phyloP scores from a whole-genome alignment of 2,329 filamentous ascomycete genomes.

The Trichoderma endophyticum region DNA sequence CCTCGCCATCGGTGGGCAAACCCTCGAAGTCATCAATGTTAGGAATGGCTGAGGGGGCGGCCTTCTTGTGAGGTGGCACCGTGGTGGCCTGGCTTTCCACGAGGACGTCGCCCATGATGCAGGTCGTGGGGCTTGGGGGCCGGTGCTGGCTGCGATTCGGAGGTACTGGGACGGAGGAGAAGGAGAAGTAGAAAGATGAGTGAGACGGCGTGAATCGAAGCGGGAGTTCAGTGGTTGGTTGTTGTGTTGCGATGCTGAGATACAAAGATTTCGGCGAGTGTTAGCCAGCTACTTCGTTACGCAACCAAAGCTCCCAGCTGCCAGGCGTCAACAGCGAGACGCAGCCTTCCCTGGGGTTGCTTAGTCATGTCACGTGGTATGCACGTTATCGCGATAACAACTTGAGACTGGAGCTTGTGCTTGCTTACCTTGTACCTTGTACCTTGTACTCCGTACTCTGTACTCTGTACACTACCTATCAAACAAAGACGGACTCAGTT shows the following conservation, averaged over 20 bases:
- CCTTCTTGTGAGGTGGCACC: constrained; percentile 76
- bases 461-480: too few relatives aligned
- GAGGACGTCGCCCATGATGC: constrained; percentile 71
- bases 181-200: neutral
- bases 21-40: constrained; percentile 90
- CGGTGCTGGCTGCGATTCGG: neutral
- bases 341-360: constrained; percentile 17
- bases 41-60: constrained; percentile 74
- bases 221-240: neutral
- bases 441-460: neutral
- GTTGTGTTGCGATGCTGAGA: neutral
- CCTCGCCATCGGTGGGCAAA: constrained; percentile 72
- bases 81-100: constrained; percentile 77
- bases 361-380: constrained; percentile 22
- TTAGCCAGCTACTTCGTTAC: constrained; percentile 19
- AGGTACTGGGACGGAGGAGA: neutral
- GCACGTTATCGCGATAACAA: neutral
- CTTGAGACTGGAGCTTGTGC: neutral
- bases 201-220: neutral
- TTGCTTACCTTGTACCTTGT: neutral
- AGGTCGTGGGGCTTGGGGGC: constrained; percentile 41
- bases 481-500: neutral
- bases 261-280: neutral
- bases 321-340: constrained; percentile 20
- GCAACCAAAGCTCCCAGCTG: constrained; percentile 11